These are phyloP conservation scores for Pulveroboletus sp. DNA, from an alignment of 1,284 basidiomycete genomes.

Conservation along the genomic window DNA sequence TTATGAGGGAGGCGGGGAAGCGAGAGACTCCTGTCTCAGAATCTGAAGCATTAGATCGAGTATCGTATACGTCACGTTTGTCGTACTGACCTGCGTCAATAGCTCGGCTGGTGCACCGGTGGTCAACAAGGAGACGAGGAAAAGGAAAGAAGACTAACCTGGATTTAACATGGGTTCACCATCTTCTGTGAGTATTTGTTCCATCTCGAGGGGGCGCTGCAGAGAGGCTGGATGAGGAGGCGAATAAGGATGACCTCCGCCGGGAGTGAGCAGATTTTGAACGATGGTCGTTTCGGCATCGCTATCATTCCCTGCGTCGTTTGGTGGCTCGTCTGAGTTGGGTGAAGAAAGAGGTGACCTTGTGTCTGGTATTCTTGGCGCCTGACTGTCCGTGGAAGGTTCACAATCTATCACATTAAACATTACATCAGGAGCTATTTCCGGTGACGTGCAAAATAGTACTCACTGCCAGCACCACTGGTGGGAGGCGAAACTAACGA, in stretches of 20 bases:
- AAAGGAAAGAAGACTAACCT: slow-evolving; percentile 41
- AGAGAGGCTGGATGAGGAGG: slow-evolving; percentile 22
- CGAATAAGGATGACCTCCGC: slow-evolving; percentile 20
- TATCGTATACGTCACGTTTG: slow-evolving; percentile 11
- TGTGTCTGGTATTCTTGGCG: slow-evolving; percentile 7
- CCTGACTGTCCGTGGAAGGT: slow-evolving; percentile 7
- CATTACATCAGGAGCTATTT: slow-evolving; percentile 30
- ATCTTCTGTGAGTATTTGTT: slow-evolving; percentile 59
- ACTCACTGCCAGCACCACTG: slow-evolving; percentile 20
- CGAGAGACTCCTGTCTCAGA: slow-evolving; percentile 55
- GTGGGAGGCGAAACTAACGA: slow-evolving; percentile 36
- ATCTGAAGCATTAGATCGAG: slow-evolving; percentile 37
- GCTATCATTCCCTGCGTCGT: slow-evolving; percentile 6
- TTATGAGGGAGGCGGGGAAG: slow-evolving; percentile 57
- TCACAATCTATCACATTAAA: slow-evolving; percentile 30
- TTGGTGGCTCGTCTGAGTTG: slow-evolving; percentile 6
- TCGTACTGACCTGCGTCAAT: slow-evolving; percentile 55
- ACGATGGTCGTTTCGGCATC: slow-evolving; percentile 24
- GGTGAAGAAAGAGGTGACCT: slow-evolving; percentile 19
- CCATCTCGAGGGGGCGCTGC: slow-evolving; percentile 43
- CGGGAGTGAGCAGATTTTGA: slow-evolving; percentile 26
- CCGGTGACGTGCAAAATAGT: slow-evolving; percentile 22
- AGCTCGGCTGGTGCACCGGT: slow-evolving; percentile 49
- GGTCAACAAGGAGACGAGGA: background rate
- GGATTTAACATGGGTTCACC: slow-evolving; percentile 67